A percentile compares a stretch with the other conserved stretches of the same genome.
These are phyloP conservation scores for Kodamaea sp. DNA, from an alignment of 1,139 yeast genomes.

Conservation along the genomic window DNA sequence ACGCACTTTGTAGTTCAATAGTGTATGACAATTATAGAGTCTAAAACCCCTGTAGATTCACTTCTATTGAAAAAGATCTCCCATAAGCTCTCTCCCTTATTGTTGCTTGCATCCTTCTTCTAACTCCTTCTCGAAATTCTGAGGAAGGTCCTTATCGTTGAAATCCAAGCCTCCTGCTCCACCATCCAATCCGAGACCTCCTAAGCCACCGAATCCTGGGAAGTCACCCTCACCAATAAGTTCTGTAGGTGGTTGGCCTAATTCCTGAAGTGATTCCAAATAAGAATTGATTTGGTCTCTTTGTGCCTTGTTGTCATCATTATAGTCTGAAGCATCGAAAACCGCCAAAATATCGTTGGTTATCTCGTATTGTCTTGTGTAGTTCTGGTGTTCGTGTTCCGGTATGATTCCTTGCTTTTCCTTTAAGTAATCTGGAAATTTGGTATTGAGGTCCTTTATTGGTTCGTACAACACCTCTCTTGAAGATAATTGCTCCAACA, in stretches of 20 bases:
- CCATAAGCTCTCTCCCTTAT: too few species aligned
- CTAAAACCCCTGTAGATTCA: too few species aligned
- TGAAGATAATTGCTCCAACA: conserved; percentile 82
- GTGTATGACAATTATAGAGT: too few species aligned
- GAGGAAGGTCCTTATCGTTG: conserved; percentile 47
- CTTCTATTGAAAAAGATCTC: too few species aligned
- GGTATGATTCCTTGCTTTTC: conserved; percentile 48
- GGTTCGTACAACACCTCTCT: conserved; percentile 90
- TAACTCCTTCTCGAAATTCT: conserved; percentile 48
- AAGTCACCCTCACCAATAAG: conserved; percentile 68
- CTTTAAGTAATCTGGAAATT: conserved; percentile 64
- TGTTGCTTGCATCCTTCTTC: conserved; percentile 28
- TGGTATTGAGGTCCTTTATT: conserved; percentile 73
- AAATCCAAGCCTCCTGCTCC: conserved; percentile 35
- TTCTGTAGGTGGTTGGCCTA: conserved; percentile 89
- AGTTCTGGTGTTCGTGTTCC: conserved; percentile 51
- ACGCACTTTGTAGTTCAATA: too few species aligned
- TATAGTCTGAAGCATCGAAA: conserved; percentile 57
- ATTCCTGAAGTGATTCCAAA: conserved; percentile 71
- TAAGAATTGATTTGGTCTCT: conserved; percentile 56
- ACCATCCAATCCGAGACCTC: conserved; percentile 21
- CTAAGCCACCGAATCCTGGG: conserved; percentile 52
- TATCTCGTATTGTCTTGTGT: conserved; percentile 54
- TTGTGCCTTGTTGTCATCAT: conserved; percentile 51
- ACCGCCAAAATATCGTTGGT: conserved; percentile 54